phyloP scores from a whole-genome alignment of 2,329 filamentous ascomycete genomes.

The Paraconiothyrium brasiliense region DNA sequence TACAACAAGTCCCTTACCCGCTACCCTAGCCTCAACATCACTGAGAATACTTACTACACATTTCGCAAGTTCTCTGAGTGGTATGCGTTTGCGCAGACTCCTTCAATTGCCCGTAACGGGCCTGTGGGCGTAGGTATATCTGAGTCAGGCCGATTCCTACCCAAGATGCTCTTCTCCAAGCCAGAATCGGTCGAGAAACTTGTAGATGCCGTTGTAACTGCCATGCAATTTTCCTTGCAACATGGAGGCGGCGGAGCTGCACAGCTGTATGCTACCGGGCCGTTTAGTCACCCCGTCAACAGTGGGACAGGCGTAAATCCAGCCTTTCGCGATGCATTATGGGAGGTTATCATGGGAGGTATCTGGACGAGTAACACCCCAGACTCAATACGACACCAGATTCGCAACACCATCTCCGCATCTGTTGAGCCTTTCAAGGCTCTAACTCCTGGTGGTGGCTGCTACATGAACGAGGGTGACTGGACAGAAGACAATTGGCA shows the following conservation, averaged over 20 bases:
- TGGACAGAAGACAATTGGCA: conserved; percentile 48
- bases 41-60: conserved; percentile 42
- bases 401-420: conserved; percentile 42
- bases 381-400: conserved; percentile 27
- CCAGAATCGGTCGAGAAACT: conserved; percentile 32
- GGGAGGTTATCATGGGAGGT: conserved; percentile 47
- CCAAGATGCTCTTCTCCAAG: conserved; percentile 38
- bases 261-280: conserved; percentile 49
- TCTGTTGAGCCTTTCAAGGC: conserved; percentile 45
- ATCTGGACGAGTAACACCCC: conserved; percentile 39
- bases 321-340: conserved; percentile 43
- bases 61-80: conserved; percentile 45
- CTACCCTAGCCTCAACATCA: conserved; percentile 45
- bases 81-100: conserved; percentile 41
- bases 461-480: conserved; percentile 49
- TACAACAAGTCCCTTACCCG: conserved; percentile 41
- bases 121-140: conserved; percentile 46
- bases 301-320: conserved; percentile 44
- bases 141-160: conserved; percentile 46
- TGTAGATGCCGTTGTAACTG: conserved; percentile 41
- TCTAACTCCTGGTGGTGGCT: conserved; percentile 47
- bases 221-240: conserved; percentile 45
- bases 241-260: conserved; percentile 36
- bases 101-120: conserved; percentile 43
- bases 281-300: conserved; percentile 43